Base-by-base conservation (phyloP, 129 eudicot genomes). In the Centella asiatica region DNA sequence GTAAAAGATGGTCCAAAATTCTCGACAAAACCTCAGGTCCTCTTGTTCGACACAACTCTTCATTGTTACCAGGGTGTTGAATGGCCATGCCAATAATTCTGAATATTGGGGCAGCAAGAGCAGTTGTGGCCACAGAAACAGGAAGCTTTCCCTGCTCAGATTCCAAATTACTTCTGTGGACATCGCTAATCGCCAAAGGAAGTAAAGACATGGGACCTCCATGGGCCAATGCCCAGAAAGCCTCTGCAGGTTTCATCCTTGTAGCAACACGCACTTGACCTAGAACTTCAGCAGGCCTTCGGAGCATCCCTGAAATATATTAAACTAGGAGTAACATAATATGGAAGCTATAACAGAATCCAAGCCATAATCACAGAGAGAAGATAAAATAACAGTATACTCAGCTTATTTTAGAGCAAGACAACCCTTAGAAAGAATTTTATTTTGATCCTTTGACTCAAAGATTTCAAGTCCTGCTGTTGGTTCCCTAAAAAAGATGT, bases 271-370 rank as follows among this genome's bases (percentile, higher is more conserved):
- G 88, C 27, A 93, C 99, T 70, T 88, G 99, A 66, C 99, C 99
- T 51, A 93, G 93, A 68, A 93, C 95, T 74, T 93, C 99, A 47
- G 99, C 99, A 25, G 99, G 99, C 73, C 96, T 77, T 70, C 99
- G 78, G 11, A 87, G 85, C 78, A 72, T 75, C 56, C 99, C 99
- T 93, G 81, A 78, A 71, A 69, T 58, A 49, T 45, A 36, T n/a
- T 54, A 34, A 68, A 55, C 44, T 44, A 66, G 39, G 19, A 8
- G 39, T 61, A 61, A 71, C 56, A 59, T 36, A 14, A 44, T 42
- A 49, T 3, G 27, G 28, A 8, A 11, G 28, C 55, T 49, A 2
- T 49, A 9, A 49, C 10, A 11, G 22, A 20, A 20, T 23, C 0
- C 2, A 49, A 22, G 55, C 28, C 55, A 9, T 49, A 17, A 49